Evolutionary conservation across 2,329 filamentous ascomycete species (phyloP).

Genomic region (Fusarium papillatum): DNA sequence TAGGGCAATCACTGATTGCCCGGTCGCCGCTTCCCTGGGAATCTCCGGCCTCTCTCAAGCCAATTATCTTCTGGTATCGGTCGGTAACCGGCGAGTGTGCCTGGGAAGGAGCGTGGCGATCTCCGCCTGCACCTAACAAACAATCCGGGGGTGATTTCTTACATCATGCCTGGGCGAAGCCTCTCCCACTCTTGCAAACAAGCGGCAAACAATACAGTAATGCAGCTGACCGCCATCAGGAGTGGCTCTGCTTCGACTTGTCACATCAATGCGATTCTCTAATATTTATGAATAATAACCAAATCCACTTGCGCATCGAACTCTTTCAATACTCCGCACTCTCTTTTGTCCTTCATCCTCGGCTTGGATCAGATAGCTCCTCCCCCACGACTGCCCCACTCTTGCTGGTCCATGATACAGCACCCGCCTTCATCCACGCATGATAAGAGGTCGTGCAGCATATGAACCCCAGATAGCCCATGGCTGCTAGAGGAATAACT

Average conservation of each 20-base stretch:
- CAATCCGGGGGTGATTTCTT: conserved; percentile 16
- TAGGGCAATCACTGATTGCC: background rate
- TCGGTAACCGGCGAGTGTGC: conserved; percentile 32
- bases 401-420: conserved; percentile 27
- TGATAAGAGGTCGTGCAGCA: conserved; percentile 28
- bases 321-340: background rate
- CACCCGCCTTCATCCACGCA: conserved; percentile 20
- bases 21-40: background rate
- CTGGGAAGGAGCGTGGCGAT: conserved; percentile 48
- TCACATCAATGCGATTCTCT: background rate
- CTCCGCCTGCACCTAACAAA: conserved; percentile 42
- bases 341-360: conserved; percentile 19
- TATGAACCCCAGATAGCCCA: conserved; percentile 9
- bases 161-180: conserved; percentile 15
- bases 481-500: background rate
- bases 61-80: conserved; percentile 18
- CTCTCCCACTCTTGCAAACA: conserved; percentile 18
- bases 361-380: conserved; percentile 21
- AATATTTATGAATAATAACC: background rate
- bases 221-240: conserved; percentile 29
- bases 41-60: conserved; percentile 3
- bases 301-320: background rate
- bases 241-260: background rate
- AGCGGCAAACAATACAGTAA: conserved; percentile 25
- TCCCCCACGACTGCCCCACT: conserved; percentile 24